Conservation (phyloP, 208 protist genomes). For the Eutreptiella sp. region DNA sequence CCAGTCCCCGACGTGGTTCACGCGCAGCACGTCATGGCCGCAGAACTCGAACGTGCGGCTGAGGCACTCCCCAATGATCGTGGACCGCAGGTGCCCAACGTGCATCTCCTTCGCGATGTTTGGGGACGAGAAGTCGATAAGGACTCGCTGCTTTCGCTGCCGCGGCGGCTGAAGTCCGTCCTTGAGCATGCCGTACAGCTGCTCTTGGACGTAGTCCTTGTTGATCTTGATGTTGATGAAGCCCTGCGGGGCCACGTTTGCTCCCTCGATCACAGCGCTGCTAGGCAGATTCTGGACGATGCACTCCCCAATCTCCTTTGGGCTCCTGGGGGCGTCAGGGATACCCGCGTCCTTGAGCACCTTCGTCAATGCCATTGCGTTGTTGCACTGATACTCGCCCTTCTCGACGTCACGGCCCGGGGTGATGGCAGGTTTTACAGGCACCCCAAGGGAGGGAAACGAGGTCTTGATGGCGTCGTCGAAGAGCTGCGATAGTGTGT, state of each 20-base stretch:
- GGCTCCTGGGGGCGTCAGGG: slow-evolving; percentile 68
- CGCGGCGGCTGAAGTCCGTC: slow-evolving; percentile 57
- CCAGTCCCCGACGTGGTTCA: slow-evolving; percentile 98
- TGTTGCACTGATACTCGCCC: slow-evolving; percentile 91
- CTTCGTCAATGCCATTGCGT: slow-evolving; percentile 82
- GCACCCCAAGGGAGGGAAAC: no score
- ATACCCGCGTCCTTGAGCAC: no score
- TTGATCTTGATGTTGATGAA: slow-evolving; percentile 85
- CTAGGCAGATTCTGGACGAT: slow-evolving; percentile 61
- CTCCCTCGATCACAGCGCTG: slow-evolving; percentile 69
- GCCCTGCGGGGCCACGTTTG: slow-evolving; percentile 73
- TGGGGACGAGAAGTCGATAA: slow-evolving; percentile 95
- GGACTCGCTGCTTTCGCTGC: slow-evolving; percentile 55
- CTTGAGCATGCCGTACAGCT: slow-evolving; percentile 48
- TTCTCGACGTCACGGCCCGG: no score
- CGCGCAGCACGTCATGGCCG: slow-evolving; percentile 81
- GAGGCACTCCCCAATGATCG: slow-evolving; percentile 95
- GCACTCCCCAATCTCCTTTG: slow-evolving; percentile 68
- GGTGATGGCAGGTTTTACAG: no score
- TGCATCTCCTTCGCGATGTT: slow-evolving; percentile 99
- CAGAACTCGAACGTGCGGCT: slow-evolving; percentile 85
- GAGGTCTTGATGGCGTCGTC: no score
- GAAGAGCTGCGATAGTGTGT: no score
- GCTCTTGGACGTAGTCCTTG: slow-evolving; percentile 49
- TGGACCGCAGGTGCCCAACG: slow-evolving; percentile 95